Base-by-base conservation (phyloP, 2,329 filamentous ascomycete species). In the Paracoccidioides brasiliensis region DNA sequence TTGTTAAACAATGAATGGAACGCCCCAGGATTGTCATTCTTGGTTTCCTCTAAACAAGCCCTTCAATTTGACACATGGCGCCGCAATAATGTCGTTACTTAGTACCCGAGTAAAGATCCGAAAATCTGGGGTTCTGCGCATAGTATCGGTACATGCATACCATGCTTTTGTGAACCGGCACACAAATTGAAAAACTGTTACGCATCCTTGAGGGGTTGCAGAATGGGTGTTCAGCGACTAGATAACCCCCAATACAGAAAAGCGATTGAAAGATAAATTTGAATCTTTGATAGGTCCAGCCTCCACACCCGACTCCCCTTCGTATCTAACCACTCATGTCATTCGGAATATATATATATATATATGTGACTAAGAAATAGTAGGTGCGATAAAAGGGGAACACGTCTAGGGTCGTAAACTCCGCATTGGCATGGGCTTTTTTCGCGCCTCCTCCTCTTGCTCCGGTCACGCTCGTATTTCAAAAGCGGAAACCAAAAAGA, bases 221-320 rank as follows among this genome's bases (percentile, higher is more conserved):
- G 33, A 10, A n/a, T 41, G 2, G 10, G n/a, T 40, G 33, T 51
- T 22, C 48, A 51, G 8, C 37, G 9, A 51, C 35, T 51, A 10
- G 48, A 51, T 51, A 51, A 30, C 38, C 48, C 48, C 35, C 28
- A 51, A 51, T 51, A 7, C 32, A 51, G 48, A 51, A 22, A 38
- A 51, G 48, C 15, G 48, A 51, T 51, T 22, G 37, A 51, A 30
- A 30, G 12, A 51, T 40, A 12, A 40, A 22, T 22, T 22, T 33
- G 12, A n/a, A 33, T 33, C 12, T n/a, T 32, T 46, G 28, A 46
- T 46, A 46, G 28, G 44, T 6, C 48, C 35, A 51, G 48, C 48
- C 48, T 40, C 48, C 14, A 3, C 15, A 6, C 3, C 12, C 7
- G n/a, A 3, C 8, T 9, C 3, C 12, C 7, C 35, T 10, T 33